Evolutionary conservation across 768 basidiomycete species (phyloP), one percentile per base, ranked within the genome.

Genomic region (Podaxis sp.): DNA sequence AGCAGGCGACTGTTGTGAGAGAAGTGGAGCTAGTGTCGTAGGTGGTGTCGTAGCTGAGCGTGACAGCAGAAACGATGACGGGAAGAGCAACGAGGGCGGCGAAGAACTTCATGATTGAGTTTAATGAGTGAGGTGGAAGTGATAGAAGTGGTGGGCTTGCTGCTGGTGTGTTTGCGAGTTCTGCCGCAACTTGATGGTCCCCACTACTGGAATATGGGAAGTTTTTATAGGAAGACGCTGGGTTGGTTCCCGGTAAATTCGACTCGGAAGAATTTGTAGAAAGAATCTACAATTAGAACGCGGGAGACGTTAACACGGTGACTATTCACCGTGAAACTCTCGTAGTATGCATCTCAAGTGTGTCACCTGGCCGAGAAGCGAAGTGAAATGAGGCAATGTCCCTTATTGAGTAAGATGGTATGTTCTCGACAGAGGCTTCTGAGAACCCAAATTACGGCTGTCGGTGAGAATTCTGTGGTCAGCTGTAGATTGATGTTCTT

Each of bases 11-110:
- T 16, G 62, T 70, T 63, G 67, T 57, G 23, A 87, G 74, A 5
- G 79, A 79, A n/a, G 66, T 67, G 7, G 47, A 46, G 0, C 57
- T 55, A 6, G 77, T 70, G 70, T 88, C 88, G 71, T 85, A 89
- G 2, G 69, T 53, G n/a, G 72, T 50, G 71, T 88, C 84, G 68
- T 73, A 87, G 57, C 65, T 65, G 50, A 61, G 46, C 13, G 68
- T 73, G 38, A 69, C 62, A n/a, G 55, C 60, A 18, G 55, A 40
- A 25, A 32, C 59, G 50, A 53, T n/a, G 27, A 46, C 50, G 36
- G 63, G 42, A 13, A 73, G 55, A 57, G 70, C 55, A 7, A 69
- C 37, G 37, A 72, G 55, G 53, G 71, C 35, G 51, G 63, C 61
- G 38, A 70, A 55, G 64, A 74, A 66, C 66, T 76, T 74, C 76